phyloP scores from a whole-genome alignment of 2,329 filamentous ascomycete genomes.

The Fusarium abutilonis region DNA sequence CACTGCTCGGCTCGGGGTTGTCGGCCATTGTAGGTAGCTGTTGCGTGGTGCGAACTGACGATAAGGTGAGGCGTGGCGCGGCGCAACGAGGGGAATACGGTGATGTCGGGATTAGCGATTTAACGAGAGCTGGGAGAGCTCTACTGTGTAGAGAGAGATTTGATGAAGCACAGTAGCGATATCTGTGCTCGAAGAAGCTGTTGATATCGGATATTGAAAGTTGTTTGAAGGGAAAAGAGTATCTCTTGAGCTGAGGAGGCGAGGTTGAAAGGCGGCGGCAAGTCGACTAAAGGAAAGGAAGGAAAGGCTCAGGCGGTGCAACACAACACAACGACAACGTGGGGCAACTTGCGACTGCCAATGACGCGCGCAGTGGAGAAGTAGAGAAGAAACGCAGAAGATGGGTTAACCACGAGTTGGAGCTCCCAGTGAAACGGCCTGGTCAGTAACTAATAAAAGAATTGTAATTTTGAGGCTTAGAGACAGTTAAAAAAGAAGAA shows the following conservation, averaged over 20 bases:
- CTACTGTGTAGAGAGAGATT: neutral
- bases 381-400: neutral
- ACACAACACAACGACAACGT: constrained; percentile 25
- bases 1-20: constrained; percentile 67
- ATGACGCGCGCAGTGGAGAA: constrained; percentile 33
- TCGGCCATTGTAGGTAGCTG: constrained; percentile 67
- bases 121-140: constrained; percentile 18
- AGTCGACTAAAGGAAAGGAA: constrained; percentile 7
- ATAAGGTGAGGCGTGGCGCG: constrained; percentile 28
- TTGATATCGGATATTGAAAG: neutral
- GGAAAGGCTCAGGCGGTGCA: constrained; percentile 8
- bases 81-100: constrained; percentile 27
- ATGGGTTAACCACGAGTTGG: constrained; percentile 8
- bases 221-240: neutral
- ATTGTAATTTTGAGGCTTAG: neutral
- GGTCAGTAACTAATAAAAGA: neutral
- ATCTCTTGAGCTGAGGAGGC: constrained; percentile 10
- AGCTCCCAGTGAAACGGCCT: neutral
- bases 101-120: constrained; percentile 15
- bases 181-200: neutral
- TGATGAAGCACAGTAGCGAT: neutral
- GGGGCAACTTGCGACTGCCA: constrained; percentile 34
- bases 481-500: neutral
- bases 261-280: constrained; percentile 27
- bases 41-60: constrained; percentile 14